Evolutionary conservation across 139 green algal species (phyloP).

Genomic region (Chlorella sp.): DNA sequence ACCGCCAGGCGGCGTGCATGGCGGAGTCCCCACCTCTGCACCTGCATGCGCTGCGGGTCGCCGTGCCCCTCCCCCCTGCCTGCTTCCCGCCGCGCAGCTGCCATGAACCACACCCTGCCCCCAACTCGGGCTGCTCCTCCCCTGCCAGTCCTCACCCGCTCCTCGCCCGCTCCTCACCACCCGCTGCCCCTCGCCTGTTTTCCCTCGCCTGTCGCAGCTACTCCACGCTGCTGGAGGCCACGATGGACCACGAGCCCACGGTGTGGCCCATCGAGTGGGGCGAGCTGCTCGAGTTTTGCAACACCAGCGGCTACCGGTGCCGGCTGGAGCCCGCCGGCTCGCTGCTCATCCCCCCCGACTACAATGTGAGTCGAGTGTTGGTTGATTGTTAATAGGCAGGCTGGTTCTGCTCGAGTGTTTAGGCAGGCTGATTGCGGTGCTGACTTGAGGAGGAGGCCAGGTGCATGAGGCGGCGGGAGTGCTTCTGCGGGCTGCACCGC

Average conservation of each 20-base stretch:
- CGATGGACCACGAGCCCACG: conserved; percentile 73
- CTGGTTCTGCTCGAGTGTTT: too few relatives aligned
- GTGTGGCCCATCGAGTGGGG: conserved; percentile 71
- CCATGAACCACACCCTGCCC: not conserved
- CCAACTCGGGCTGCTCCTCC: too few relatives aligned
- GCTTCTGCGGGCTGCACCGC: too few relatives aligned
- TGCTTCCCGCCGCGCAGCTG: not conserved
- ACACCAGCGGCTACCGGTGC: conserved; percentile 71
- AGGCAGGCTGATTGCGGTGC: too few relatives aligned
- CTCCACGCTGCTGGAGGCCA: conserved; percentile 73
- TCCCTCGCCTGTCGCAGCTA: conserved; percentile 52
- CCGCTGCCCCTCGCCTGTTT: not conserved
- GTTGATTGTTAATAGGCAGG: too few relatives aligned
- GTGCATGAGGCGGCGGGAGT: too few relatives aligned
- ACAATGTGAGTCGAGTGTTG: conserved; percentile 50
- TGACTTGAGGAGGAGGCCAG: too few relatives aligned
- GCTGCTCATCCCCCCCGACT: conserved; percentile 81
- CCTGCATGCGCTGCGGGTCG: too few relatives aligned
- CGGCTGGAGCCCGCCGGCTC: conserved; percentile 75
- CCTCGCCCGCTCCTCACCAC: not conserved
- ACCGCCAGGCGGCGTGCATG: too few relatives aligned
- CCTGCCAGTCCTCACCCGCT: too few relatives aligned
- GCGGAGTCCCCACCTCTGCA: too few relatives aligned
- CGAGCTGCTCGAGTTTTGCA: conserved; percentile 83
- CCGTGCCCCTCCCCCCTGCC: not conserved